Evolutionary conservation across 2,329 filamentous ascomycete species (phyloP).

Genomic region (Pezicula neosporulosa): DNA sequence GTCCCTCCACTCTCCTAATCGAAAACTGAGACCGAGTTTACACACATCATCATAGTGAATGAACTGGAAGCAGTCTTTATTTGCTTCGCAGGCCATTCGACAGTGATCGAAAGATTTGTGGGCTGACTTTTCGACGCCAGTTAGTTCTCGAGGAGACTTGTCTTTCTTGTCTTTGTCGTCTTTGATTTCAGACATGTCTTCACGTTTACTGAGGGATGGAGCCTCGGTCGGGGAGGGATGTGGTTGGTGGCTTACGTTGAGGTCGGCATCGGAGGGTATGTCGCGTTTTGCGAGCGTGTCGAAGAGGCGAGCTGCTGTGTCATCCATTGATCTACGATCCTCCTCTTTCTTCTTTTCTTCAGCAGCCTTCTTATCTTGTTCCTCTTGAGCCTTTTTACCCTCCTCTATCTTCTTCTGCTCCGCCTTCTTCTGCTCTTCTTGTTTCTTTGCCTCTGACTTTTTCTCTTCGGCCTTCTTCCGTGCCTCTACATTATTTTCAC

Average conservation of each 20-base stretch:
- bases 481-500: too few relatives aligned
- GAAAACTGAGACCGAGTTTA: constrained; percentile 7
- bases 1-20: constrained; percentile 8
- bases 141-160: too few relatives aligned
- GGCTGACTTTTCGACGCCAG: constrained; percentile 37
- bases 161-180: too few relatives aligned
- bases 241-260: too few relatives aligned
- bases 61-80: constrained; percentile 32
- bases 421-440: not conserved
- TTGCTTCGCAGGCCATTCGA: constrained; percentile 41
- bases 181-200: too few relatives aligned
- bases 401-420: not conserved
- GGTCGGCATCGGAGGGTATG: too few relatives aligned
- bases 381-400: not conserved
- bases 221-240: too few relatives aligned
- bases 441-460: too few relatives aligned
- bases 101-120: constrained; percentile 41
- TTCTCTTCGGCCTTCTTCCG: not conserved
- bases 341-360: not conserved
- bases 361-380: not conserved
- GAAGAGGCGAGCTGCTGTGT: constrained; percentile 10
- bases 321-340: not conserved
- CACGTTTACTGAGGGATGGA: too few relatives aligned
- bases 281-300: constrained; percentile 33
- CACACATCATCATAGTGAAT: constrained; percentile 21